Percentiles rank a stretch among this genome's conserved stretches.
These are phyloP conservation scores for Candida nonsorbophila DNA, from an alignment of 805 yeast genomes.

Conservation along the genomic window DNA sequence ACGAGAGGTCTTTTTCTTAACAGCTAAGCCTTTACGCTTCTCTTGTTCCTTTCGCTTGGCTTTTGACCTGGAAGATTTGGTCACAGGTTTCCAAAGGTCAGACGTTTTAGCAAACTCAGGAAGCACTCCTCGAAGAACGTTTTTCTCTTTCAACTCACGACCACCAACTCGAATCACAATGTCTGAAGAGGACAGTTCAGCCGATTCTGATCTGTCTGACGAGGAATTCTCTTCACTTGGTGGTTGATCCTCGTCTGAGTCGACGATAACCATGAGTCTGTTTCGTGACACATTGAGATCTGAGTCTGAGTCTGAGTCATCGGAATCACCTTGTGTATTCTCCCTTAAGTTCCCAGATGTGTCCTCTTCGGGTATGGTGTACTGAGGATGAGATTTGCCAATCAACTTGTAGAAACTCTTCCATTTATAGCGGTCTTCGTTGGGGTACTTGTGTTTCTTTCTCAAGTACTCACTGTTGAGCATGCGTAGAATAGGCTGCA, in stretches of 20 bases:
- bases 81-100: slow-evolving; percentile 17
- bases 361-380: slow-evolving; percentile 1
- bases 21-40: slow-evolving; percentile 33
- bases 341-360: not conserved
- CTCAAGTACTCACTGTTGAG: slow-evolving; percentile 29
- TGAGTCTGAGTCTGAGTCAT: slow-evolving; percentile 5
- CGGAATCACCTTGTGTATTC: not conserved
- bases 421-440: slow-evolving; percentile 33
- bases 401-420: slow-evolving; percentile 33
- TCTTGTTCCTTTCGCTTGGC: slow-evolving; percentile 6
- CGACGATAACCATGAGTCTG: slow-evolving; percentile 2
- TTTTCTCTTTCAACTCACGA: slow-evolving; percentile 18
- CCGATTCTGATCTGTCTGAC: slow-evolving; percentile 3
- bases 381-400: slow-evolving; percentile 13
- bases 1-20: slow-evolving; percentile 14
- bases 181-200: no score
- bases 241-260: slow-evolving; percentile 4
- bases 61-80: slow-evolving; percentile 1
- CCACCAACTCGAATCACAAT: slow-evolving; percentile 20
- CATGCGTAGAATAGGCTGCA: slow-evolving; percentile 26
- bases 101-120: slow-evolving; percentile 37
- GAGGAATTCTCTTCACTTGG: not conserved
- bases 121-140: slow-evolving; percentile 28
- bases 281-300: not conserved
- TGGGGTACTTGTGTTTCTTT: slow-evolving; percentile 26